phyloP scores from a whole-genome alignment of 2,329 filamentous ascomycete genomes.

The Penicillium psychrosexuale region DNA sequence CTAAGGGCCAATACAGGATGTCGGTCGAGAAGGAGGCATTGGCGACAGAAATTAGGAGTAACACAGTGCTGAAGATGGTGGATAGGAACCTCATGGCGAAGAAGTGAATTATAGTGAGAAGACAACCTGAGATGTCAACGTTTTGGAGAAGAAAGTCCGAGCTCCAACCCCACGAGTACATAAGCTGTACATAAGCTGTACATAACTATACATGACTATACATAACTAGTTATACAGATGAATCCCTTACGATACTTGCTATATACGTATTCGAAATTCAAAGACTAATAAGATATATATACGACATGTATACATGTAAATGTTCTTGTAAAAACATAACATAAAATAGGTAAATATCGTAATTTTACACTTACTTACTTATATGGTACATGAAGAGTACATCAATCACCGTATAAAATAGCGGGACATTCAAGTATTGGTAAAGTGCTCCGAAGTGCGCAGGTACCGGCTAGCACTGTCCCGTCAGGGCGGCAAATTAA shows the following conservation, averaged over 20 bases:
- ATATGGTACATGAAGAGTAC: background rate
- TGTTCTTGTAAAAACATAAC: too few species aligned
- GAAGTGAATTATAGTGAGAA: background rate
- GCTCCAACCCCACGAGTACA: background rate
- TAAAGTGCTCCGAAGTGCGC: background rate
- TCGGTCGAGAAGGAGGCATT: conserved; percentile 28
- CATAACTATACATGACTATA: too few species aligned
- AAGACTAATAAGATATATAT: too few species aligned
- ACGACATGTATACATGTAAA: too few species aligned
- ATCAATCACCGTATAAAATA: accelerated
- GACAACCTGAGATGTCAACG: background rate
- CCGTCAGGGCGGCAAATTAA: background rate
- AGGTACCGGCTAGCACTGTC: conserved; percentile 9
- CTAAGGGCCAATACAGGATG: conserved; percentile 40
- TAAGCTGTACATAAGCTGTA: background rate
- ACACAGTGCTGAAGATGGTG: conserved; percentile 16
- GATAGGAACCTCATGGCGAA: conserved; percentile 18
- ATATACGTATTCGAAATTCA: background rate
- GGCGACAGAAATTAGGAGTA: conserved; percentile 15
- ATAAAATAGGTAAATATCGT: too few species aligned
- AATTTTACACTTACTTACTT: background rate
- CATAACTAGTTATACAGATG: too few species aligned
- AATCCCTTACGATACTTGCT: background rate
- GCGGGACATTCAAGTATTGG: background rate
- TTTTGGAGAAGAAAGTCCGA: background rate